A percentile compares a stretch with the other conserved stretches of the same genome.
Conservation (phyloP, 768 basidiomycete species). For the Tylopilus vinaceipallidus region DNA sequence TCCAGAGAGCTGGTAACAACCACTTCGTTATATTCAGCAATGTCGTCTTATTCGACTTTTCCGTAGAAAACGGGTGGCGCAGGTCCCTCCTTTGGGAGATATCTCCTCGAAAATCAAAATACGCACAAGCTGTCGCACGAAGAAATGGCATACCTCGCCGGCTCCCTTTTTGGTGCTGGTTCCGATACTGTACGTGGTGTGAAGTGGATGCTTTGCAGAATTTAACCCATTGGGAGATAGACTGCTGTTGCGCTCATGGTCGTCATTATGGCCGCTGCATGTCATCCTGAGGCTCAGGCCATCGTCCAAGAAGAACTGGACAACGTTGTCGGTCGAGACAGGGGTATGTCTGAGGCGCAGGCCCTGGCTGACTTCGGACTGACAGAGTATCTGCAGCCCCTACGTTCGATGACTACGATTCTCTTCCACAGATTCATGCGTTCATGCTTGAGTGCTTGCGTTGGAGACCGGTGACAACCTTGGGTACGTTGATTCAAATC, state of each 20-base stretch:
- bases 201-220: neutral
- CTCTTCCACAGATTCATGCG: constrained; percentile 38
- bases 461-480: constrained; percentile 40
- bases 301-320: constrained; percentile 57
- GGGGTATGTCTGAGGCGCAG: constrained; percentile 14
- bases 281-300: constrained; percentile 50
- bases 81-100: constrained; percentile 51
- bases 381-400: constrained; percentile 30
- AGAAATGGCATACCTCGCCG: constrained; percentile 62
- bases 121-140: constrained; percentile 53
- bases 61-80: constrained; percentile 22
- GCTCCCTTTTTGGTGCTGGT: constrained; percentile 65
- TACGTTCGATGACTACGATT: constrained; percentile 37
- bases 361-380: neutral
- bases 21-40: neutral
- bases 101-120: constrained; percentile 54
- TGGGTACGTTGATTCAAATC: constrained; percentile 18
- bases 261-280: constrained; percentile 55
- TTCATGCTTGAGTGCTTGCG: constrained; percentile 42
- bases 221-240: constrained; percentile 11
- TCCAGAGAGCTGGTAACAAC: constrained; percentile 40
- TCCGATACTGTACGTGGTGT: constrained; percentile 50
- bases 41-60: neutral
- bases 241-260: constrained; percentile 59
- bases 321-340: constrained; percentile 45